These are phyloP conservation scores for Penicillium odoratum DNA, from an alignment of 495 filamentous ascomycete species.

Conservation along the genomic window DNA sequence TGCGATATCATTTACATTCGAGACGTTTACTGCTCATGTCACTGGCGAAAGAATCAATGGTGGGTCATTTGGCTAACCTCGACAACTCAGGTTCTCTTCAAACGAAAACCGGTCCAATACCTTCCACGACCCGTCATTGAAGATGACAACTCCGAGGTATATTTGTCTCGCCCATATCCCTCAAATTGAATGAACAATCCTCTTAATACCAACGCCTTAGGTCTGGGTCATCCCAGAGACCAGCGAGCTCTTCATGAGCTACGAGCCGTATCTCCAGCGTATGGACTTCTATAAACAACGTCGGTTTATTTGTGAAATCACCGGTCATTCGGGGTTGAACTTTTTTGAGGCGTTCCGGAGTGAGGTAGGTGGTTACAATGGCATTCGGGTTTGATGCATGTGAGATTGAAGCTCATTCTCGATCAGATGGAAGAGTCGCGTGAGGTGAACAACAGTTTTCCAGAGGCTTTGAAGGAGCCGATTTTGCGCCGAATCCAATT, in stretches of 20 bases:
- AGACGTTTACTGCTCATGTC: slow-evolving; percentile 4
- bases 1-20: slow-evolving; percentile 10
- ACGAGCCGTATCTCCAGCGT: slow-evolving; percentile 82
- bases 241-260: slow-evolving; percentile 83
- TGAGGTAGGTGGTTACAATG: slow-evolving; percentile 64
- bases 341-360: slow-evolving; percentile 93
- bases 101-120: slow-evolving; percentile 92
- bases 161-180: slow-evolving; percentile 10
- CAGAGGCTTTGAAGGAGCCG: slow-evolving; percentile 86
- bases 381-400: not conserved
- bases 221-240: slow-evolving; percentile 91
- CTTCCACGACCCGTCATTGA: slow-evolving; percentile 69
- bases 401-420: slow-evolving; percentile 7
- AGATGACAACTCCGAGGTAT: slow-evolving; percentile 78
- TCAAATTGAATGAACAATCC: not conserved
- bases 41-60: slow-evolving; percentile 6
- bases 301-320: slow-evolving; percentile 92
- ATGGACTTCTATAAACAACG: slow-evolving; percentile 95
- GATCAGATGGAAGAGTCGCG: slow-evolving; percentile 75
- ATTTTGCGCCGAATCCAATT: slow-evolving; percentile 90
- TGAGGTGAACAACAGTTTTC: slow-evolving; percentile 88
- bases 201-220: slow-evolving; percentile 42
- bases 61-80: slow-evolving; percentile 23
- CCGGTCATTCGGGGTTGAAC: slow-evolving; percentile 86
- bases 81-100: slow-evolving; percentile 76